A percentile compares a stretch with the other conserved stretches of the same genome.
These are phyloP conservation scores for Batrachochytrium dendrobatidis DNA, from an alignment of 371 early-diverging fungal species.

Conservation along the genomic window DNA sequence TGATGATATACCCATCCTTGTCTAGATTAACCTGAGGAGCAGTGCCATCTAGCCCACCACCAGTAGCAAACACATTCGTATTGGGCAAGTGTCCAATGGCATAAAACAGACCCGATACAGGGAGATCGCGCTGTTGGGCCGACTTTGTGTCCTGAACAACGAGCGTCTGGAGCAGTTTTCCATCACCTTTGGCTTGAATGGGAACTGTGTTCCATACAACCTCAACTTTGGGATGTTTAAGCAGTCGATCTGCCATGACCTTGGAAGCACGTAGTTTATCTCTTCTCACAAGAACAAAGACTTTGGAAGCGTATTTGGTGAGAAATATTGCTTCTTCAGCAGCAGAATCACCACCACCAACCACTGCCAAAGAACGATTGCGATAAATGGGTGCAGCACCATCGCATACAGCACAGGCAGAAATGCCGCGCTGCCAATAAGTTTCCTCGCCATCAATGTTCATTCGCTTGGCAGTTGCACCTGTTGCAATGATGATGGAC, in stretches of 20 bases:
- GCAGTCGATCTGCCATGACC: slow-evolving; percentile 49
- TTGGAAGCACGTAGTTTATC: slow-evolving; percentile 54
- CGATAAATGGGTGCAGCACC: slow-evolving; percentile 96
- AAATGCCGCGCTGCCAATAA: slow-evolving; percentile 79
- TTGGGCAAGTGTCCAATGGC: slow-evolving; percentile 61
- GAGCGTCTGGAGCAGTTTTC: slow-evolving; percentile 23
- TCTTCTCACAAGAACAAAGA: slow-evolving; percentile 54
- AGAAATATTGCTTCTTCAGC: slow-evolving; percentile 61
- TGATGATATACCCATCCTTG: slow-evolving; percentile 46
- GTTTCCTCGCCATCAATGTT: slow-evolving; percentile 46
- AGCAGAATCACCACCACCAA: slow-evolving; percentile 70
- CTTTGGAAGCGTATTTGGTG: slow-evolving; percentile 53
- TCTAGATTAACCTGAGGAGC: slow-evolving; percentile 35
- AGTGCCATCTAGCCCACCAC: slow-evolving; percentile 1
- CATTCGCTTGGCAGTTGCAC: slow-evolving; percentile 56
- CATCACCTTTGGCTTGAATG: slow-evolving; percentile 43
- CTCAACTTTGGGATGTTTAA: slow-evolving; percentile 47
- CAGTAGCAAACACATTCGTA: slow-evolving; percentile 24
- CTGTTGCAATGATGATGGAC: slow-evolving; percentile 56
- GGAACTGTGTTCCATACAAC: slow-evolving; percentile 48
- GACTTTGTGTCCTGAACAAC: slow-evolving; percentile 30
- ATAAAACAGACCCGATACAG: slow-evolving; percentile 58
- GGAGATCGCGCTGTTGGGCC: slow-evolving; percentile 19
- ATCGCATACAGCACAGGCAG: slow-evolving; percentile 70
- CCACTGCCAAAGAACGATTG: slow-evolving; percentile 65